Percentiles rank a stretch among this genome's conserved stretches.
These are phyloP conservation scores for Euphrasia confusa DNA, from an alignment of 257 asterid genomes.

Conservation along the genomic window DNA sequence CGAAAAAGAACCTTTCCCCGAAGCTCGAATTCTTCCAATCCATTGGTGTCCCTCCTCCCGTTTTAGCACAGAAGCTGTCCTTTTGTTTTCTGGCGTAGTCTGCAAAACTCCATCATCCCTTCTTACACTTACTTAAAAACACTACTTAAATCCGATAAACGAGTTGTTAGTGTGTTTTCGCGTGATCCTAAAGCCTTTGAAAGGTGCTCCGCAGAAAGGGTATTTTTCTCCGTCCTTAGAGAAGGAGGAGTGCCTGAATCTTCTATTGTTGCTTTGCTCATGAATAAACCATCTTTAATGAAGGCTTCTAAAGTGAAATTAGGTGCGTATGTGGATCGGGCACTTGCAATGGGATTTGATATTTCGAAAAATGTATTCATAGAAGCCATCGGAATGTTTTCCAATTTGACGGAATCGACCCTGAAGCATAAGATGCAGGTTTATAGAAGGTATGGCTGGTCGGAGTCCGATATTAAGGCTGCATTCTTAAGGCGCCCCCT, in stretches of 20 bases:
- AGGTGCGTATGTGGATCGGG: too few species aligned
- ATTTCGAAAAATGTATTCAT: not conserved
- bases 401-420: not conserved
- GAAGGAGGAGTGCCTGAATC: not conserved
- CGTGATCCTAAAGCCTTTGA: not conserved
- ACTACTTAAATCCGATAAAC: too few species aligned
- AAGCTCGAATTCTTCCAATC: not conserved
- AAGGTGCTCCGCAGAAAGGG: not conserved
- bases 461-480: not conserved
- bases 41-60: not conserved
- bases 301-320: too few species aligned
- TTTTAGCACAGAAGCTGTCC: not conserved
- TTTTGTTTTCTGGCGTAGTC: too few species aligned
- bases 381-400: not conserved
- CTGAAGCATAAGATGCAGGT: not conserved
- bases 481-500: too few species aligned
- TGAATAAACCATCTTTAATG: too few species aligned
- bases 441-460: not conserved
- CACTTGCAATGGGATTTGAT: too few species aligned
- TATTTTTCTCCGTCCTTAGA: not conserved
- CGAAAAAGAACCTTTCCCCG: not conserved
- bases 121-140: too few species aligned
- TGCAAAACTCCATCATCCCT: too few species aligned
- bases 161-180: not conserved
- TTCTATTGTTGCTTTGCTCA: too few species aligned